phyloP scores from a whole-genome alignment of 139 green algal genomes.

The Coccomyxa sp. region DNA sequence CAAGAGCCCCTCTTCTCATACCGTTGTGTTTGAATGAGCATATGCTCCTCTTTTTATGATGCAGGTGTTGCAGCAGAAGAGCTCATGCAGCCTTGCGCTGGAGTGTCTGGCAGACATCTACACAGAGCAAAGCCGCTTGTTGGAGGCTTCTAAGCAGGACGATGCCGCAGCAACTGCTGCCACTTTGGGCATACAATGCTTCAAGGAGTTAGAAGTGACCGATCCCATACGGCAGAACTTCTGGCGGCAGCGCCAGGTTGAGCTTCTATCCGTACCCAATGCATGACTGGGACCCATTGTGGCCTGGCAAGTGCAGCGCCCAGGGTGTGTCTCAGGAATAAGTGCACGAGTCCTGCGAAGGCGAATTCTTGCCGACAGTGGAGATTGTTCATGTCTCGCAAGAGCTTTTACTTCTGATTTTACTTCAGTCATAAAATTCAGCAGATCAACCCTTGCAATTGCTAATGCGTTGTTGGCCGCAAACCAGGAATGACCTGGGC shows the following conservation, averaged over 20 bases:
- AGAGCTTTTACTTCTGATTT: too few relatives aligned
- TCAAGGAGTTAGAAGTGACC: neutral
- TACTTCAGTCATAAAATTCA: too few relatives aligned
- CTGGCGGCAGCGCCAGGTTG: neutral
- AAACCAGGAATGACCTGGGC: too few relatives aligned
- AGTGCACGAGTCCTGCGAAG: too few relatives aligned
- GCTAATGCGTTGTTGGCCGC: too few relatives aligned
- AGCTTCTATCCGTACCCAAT: neutral
- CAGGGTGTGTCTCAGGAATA: too few relatives aligned
- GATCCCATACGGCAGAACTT: neutral
- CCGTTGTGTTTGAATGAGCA: neutral
- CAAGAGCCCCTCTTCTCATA: too few relatives aligned
- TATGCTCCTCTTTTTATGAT: neutral
- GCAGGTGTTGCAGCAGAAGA: constrained; percentile 28
- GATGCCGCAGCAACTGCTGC: neutral
- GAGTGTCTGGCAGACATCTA: constrained; percentile 43
- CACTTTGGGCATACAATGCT: neutral
- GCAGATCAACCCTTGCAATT: too few relatives aligned
- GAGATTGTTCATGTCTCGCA: too few relatives aligned
- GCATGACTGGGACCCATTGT: too few relatives aligned
- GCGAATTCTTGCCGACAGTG: too few relatives aligned
- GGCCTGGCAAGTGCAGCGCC: too few relatives aligned
- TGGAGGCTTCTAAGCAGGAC: neutral
- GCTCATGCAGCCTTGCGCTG: constrained; percentile 40
- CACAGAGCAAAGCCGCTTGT: neutral